A percentile compares a stretch with the other conserved stretches of the same genome.
These are phyloP conservation scores for Nigrospora osmanthi DNA, from an alignment of 2,329 filamentous ascomycete genomes.

Conservation along the genomic window DNA sequence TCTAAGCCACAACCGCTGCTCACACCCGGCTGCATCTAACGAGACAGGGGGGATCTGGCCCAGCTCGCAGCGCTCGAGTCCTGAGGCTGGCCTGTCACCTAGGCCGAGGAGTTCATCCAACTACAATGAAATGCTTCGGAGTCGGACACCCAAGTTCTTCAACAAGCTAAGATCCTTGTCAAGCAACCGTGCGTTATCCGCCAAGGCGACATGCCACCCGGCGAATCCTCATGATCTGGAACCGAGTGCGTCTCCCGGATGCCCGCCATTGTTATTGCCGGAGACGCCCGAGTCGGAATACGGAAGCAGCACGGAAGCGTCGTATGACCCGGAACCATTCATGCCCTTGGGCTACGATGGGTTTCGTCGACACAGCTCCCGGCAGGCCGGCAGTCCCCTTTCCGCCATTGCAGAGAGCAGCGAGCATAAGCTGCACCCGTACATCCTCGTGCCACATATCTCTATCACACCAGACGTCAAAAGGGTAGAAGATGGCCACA, in stretches of 20 bases:
- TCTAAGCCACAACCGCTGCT: background rate
- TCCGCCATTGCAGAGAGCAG: conserved; percentile 20
- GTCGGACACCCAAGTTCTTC: conserved; percentile 10
- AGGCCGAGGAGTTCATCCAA: conserved; percentile 10
- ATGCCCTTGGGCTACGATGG: conserved; percentile 6
- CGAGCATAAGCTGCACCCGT: conserved; percentile 11
- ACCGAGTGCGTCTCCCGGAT: conserved; percentile 9
- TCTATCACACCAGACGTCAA: conserved; percentile 33
- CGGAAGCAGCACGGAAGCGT: conserved; percentile 7
- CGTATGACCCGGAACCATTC: conserved; percentile 5
- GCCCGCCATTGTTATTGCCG: conserved; percentile 5
- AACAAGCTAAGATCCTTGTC: conserved; percentile 15
- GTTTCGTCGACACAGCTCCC: conserved; percentile 2
- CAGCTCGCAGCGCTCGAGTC: background rate
- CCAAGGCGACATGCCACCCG: conserved; percentile 11
- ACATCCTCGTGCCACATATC: conserved; percentile 33
- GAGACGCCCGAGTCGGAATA: background rate
- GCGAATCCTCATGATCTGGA: conserved; percentile 4
- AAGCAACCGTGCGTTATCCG: conserved; percentile 11
- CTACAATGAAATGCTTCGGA: conserved; percentile 6
- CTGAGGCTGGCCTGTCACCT: conserved; percentile 4
- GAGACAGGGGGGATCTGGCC: background rate
- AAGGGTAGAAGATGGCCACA: conserved; percentile 22
- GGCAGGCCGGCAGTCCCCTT: conserved; percentile 10
- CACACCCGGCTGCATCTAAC: background rate